These are phyloP conservation scores for Fusarium coicis DNA, from an alignment of 2,329 filamentous ascomycete species.

Conservation along the genomic window DNA sequence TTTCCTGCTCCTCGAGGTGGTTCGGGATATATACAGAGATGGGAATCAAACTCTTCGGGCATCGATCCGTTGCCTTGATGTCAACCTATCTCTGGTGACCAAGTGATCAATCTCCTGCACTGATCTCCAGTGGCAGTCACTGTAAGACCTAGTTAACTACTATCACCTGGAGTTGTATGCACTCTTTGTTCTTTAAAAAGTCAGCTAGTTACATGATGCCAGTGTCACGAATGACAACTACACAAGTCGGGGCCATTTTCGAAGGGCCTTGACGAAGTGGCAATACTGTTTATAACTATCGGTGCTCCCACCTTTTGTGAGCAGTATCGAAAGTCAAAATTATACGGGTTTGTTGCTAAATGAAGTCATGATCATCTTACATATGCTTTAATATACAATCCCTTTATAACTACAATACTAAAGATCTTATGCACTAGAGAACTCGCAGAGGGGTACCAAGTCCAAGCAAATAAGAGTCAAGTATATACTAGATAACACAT, in stretches of 20 bases:
- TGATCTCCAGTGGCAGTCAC: background rate
- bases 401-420: too few relatives aligned
- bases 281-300: background rate
- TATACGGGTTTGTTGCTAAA: rapidly evolving
- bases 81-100: background rate
- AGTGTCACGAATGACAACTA: background rate
- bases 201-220: background rate
- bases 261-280: background rate
- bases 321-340: background rate
- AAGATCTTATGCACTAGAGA: too few relatives aligned
- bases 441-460: too few relatives aligned
- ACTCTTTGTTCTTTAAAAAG: too few relatives aligned
- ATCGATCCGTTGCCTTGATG: background rate
- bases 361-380: background rate
- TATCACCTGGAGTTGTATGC: background rate
- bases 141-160: rapidly evolving
- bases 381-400: too few relatives aligned
- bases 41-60: background rate
- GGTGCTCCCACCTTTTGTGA: rapidly evolving
- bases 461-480: too few relatives aligned
- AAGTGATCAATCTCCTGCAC: too few relatives aligned
- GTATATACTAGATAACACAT: too few relatives aligned
- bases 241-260: too few relatives aligned
- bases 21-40: background rate
- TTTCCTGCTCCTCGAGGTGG: background rate